Conservation (phyloP, 2,329 filamentous ascomycete genomes). For the Hypoxylon rubiginosum region DNA sequence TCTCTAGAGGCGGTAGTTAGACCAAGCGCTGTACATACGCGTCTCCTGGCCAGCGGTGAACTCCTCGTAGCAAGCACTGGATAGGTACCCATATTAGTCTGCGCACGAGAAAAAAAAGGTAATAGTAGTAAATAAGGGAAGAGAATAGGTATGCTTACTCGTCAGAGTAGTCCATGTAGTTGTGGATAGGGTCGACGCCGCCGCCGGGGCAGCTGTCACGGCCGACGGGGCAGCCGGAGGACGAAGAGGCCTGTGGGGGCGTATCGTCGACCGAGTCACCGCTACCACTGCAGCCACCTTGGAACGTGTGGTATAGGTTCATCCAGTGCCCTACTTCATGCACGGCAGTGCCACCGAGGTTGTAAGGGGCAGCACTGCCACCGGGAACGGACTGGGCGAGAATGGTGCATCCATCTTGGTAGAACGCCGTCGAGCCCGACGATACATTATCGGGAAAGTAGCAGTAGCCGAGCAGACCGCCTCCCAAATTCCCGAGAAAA, state of each 20-base stretch:
- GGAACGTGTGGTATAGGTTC: constrained; percentile 56
- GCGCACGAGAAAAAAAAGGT: constrained; percentile 17
- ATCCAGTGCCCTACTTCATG: constrained; percentile 49
- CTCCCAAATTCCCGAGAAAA: constrained; percentile 56
- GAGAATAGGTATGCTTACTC: constrained; percentile 52
- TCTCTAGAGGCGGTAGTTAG: constrained; percentile 52
- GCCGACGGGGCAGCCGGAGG: constrained; percentile 55
- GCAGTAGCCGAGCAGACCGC: constrained; percentile 60
- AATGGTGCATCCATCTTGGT: constrained; percentile 54
- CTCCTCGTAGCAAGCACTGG: constrained; percentile 60
- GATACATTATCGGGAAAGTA: constrained; percentile 59
- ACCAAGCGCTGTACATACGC: constrained; percentile 58
- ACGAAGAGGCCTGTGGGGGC: constrained; percentile 54
- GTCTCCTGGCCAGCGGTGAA: constrained; percentile 60
- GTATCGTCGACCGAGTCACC: constrained; percentile 58
- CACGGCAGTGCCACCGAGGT: constrained; percentile 54
- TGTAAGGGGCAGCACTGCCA: constrained; percentile 46
- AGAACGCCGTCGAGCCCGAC: constrained; percentile 52
- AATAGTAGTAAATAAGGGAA: constrained; percentile 5
- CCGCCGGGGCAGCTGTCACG: constrained; percentile 52
- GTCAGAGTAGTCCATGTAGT: constrained; percentile 57
- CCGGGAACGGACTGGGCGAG: constrained; percentile 47
- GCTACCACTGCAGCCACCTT: constrained; percentile 58
- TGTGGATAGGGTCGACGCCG: constrained; percentile 53
- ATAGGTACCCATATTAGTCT: constrained; percentile 47